phyloP scores from a whole-genome alignment of 768 basidiomycete species.

The Trametes villosa region DNA sequence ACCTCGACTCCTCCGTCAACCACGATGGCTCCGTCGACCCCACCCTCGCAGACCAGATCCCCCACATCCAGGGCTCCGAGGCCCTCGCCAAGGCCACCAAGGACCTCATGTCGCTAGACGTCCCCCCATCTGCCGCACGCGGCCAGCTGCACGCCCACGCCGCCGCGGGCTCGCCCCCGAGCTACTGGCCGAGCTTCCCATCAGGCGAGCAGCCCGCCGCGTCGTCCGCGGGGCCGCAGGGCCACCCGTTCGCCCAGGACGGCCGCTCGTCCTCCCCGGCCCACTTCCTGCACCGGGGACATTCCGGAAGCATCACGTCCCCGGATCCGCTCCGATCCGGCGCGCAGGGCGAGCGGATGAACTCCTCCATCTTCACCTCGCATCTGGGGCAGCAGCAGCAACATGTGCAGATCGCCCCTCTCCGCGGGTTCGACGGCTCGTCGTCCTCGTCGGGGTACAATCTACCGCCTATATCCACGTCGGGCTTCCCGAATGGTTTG shows the following conservation, averaged over 20 bases:
- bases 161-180: slow-evolving; percentile 20
- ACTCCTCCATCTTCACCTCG: slow-evolving; percentile 7
- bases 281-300: slow-evolving; percentile 8
- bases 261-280: slow-evolving; percentile 17
- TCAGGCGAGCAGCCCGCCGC: slow-evolving; percentile 2
- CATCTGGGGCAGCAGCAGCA: slow-evolving; percentile 10
- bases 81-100: slow-evolving; percentile 80
- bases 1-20: slow-evolving; percentile 46
- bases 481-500: slow-evolving; percentile 1
- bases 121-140: slow-evolving; percentile 26
- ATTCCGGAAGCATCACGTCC: slow-evolving; percentile 8
- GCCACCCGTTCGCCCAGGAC: not conserved
- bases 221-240: not conserved
- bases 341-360: not conserved
- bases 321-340: slow-evolving; percentile 13
- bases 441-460: slow-evolving; percentile 13
- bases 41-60: slow-evolving; percentile 46
- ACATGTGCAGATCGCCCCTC: slow-evolving; percentile 17
- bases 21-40: slow-evolving; percentile 43
- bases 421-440: slow-evolving; percentile 3
- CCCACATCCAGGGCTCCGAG: slow-evolving; percentile 58
- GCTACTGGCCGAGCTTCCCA: slow-evolving; percentile 25
- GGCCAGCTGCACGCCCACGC: slow-evolving; percentile 15
- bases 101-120: slow-evolving; percentile 76
- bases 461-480: slow-evolving; percentile 20